Evolutionary conservation across 1,284 basidiomycete genomes (phyloP).

Genomic region (Ustilago xerochloae): DNA sequence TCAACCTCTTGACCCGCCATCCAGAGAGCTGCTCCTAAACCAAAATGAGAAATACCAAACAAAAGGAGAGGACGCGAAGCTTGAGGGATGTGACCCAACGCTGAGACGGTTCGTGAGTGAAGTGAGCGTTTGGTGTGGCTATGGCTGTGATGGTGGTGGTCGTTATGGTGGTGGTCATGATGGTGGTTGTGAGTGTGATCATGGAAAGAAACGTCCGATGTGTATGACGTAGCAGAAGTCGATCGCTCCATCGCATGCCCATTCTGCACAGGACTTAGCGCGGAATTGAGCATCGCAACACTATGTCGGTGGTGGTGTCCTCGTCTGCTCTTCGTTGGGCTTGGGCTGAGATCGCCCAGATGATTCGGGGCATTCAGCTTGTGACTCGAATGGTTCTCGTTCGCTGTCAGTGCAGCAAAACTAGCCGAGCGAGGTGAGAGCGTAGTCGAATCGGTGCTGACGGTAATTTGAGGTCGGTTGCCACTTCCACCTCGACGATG

Average conservation of each 20-base stretch:
- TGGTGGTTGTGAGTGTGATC: conserved; percentile 7
- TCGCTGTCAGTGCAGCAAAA: conserved; percentile 32
- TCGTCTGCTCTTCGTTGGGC: conserved; percentile 47
- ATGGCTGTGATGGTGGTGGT: conserved; percentile 4
- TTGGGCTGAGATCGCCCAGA: conserved; percentile 31
- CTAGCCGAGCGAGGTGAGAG: conserved; percentile 46
- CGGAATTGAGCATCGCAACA: conserved; percentile 51
- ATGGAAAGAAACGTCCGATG: conserved; percentile 29
- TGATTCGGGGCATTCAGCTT: conserved; percentile 20
- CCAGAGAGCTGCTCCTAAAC: conserved; percentile 78
- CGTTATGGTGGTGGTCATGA: no score
- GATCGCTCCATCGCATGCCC: conserved; percentile 36
- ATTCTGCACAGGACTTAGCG: conserved; percentile 26
- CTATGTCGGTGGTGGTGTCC: conserved; percentile 60
- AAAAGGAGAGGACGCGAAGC: conserved; percentile 68
- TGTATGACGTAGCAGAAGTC: conserved; percentile 26
- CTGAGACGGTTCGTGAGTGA: conserved; percentile 28
- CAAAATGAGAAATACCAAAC: conserved; percentile 70
- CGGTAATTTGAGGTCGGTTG: conserved; percentile 50
- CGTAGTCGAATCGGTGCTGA: conserved; percentile 40
- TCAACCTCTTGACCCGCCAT: conserved; percentile 89
- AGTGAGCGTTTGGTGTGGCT: conserved; percentile 20
- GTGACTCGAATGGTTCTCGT: conserved; percentile 5
- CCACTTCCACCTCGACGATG: conserved; percentile 39
- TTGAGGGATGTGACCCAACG: conserved; percentile 66